Evolutionary conservation across 768 basidiomycete species (phyloP).

Genomic region (Lactifluus pinguis): DNA sequence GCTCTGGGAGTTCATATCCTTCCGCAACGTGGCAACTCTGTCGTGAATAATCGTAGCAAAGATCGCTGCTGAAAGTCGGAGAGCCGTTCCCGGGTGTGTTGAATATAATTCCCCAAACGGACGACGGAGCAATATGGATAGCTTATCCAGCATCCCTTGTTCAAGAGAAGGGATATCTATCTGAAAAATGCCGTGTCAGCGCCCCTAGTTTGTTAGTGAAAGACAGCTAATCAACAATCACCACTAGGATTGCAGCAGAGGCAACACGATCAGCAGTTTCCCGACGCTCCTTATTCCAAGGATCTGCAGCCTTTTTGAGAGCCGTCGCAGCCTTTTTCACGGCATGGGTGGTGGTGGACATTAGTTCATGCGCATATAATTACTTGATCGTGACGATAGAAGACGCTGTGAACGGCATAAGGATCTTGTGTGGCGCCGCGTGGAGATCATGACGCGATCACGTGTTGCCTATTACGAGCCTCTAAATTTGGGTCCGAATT

Average conservation of each 20-base stretch:
- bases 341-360: neutral
- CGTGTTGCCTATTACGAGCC: neutral
- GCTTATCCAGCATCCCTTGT: neutral
- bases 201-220: neutral
- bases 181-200: neutral
- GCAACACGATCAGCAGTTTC: slow-evolving; percentile 10
- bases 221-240: slow-evolving; percentile 1
- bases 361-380: slow-evolving; percentile 13
- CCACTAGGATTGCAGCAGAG: slow-evolving; percentile 7
- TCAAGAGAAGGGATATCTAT: neutral
- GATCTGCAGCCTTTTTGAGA: slow-evolving; percentile 18
- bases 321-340: slow-evolving; percentile 8
- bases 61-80: slow-evolving; percentile 16
- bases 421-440: too few species aligned
- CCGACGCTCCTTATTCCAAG: slow-evolving; percentile 16
- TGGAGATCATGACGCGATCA: neutral
- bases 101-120: slow-evolving; percentile 11
- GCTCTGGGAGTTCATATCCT: neutral
- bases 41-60: slow-evolving; percentile 13
- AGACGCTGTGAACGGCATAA: too few species aligned
- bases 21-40: neutral
- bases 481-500: neutral
- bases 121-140: slow-evolving; percentile 12
- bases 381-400: neutral
- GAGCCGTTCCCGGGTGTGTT: slow-evolving; percentile 9